These are phyloP conservation scores for Pseudogymnoascus sp. DNA, from an alignment of 2,329 filamentous ascomycete genomes.

Conservation along the genomic window DNA sequence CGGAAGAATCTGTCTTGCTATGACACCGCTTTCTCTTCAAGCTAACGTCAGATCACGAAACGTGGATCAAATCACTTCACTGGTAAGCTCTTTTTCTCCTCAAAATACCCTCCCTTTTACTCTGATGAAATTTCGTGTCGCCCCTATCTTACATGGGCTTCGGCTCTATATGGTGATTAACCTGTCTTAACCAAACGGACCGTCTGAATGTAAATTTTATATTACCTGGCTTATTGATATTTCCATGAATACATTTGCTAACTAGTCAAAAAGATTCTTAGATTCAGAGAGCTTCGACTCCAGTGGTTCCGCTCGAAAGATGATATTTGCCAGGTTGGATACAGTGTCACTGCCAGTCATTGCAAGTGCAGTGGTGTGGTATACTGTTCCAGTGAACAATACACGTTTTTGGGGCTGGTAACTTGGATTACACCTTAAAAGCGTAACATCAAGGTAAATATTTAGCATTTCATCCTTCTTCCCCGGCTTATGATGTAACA, in stretches of 20 bases:
- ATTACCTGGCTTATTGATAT: conserved; percentile 14
- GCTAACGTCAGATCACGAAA: background rate
- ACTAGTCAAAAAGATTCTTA: conserved; percentile 16
- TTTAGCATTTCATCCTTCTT: conserved; percentile 22
- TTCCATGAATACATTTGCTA: conserved; percentile 19
- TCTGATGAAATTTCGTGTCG: conserved; percentile 52
- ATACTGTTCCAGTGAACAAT: background rate
- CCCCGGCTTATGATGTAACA: conserved; percentile 56
- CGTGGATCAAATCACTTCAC: background rate
- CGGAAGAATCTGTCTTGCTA: background rate
- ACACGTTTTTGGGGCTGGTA: background rate
- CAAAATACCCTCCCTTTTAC: conserved; percentile 12
- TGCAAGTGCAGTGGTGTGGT: background rate
- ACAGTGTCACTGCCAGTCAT: background rate
- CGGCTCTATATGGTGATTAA: conserved; percentile 45
- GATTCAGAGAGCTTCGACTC: conserved; percentile 9
- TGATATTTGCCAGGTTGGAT: background rate
- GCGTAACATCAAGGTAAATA: conserved; percentile 24
- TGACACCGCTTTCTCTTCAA: background rate
- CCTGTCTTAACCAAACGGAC: conserved; percentile 54
- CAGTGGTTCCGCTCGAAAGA: background rate
- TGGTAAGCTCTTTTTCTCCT: conserved; percentile 13
- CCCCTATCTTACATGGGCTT: conserved; percentile 47
- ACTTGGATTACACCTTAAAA: background rate
- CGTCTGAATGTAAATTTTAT: conserved; percentile 33